Evolutionary conservation across 73 alveolate genomes (phyloP).

Genomic region (Tetrahymena elliotti): DNA sequence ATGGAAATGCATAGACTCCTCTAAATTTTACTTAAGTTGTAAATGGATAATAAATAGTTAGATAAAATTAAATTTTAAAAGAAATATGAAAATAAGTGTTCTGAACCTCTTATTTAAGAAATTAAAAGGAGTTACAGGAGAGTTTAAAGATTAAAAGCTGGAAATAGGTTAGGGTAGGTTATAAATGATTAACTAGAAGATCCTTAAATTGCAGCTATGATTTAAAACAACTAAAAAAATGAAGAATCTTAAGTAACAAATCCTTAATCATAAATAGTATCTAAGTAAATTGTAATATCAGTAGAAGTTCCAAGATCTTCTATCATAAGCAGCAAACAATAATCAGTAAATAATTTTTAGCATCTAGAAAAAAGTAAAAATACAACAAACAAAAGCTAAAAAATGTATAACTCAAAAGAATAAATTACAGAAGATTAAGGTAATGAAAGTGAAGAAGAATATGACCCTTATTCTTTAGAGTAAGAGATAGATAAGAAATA

Average conservation of each 20-base stretch:
- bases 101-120: not conserved
- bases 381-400: not conserved
- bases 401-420: not conserved
- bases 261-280: not conserved
- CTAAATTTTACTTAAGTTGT: not conserved
- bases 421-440: not conserved
- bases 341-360: not conserved
- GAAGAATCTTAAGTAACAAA: not conserved
- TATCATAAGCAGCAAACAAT: not conserved
- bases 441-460: not conserved
- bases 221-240: not conserved
- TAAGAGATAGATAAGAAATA: not conserved
- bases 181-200: not conserved
- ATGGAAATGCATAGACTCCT: not conserved
- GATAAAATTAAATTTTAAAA: not conserved
- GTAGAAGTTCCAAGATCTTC: not conserved
- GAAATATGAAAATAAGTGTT: not conserved
- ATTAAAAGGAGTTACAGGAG: not conserved
- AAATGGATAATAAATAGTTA: not conserved
- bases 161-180: not conserved
- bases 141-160: not conserved
- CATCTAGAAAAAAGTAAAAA: not conserved
- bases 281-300: not conserved
- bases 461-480: not conserved
- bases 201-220: not conserved